Evolutionary conservation across 2,329 filamentous ascomycete genomes (phyloP), one percentile per base, ranked within the genome.

Genomic region (Colletotrichum tropicicola): DNA sequence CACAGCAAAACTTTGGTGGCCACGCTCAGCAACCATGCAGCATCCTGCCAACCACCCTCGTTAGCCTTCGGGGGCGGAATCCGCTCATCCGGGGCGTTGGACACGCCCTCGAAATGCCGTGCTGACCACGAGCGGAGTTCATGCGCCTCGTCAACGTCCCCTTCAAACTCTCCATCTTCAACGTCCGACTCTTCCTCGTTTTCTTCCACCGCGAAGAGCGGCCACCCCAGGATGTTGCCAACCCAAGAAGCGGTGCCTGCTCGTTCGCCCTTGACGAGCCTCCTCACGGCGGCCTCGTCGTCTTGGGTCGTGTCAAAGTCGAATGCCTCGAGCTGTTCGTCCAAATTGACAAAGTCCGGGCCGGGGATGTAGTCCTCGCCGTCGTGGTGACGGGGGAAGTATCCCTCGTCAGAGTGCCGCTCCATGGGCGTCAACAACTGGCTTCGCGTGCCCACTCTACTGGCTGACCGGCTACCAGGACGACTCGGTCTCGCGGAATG

Each of bases 1-100:
- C 76, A 89, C 67, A 89, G 80, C 69, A 89, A 78, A 45, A 89
- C 85, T 71, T 87, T 89, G 25, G 85, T 84, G 10, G 88, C 89
- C 67, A 91, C 87, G 68, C 84, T 89, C 59, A 91, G 75, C 48
- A 92, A 75, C 89, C 89, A 92, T 15, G 88, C 88, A 25, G 88
- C 89, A 74, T 91, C 89, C 62, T 86, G 83, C 89, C 89, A 91
- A 8, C 84, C 85, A 15, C 87, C 87, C 44, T 87, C 83, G 54
- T 90, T 83, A 8, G 81, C 78, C 43, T 82, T 82, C 53, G 79
- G 79, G 9, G 81, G 78, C 30, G 72, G 85, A 72, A 89, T 77
- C 9, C 75, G 75, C 51, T 85, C 83, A 49, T 83, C 79, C 0
- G 79, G 73, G n/a, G 74, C 60, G 28, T 73, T 78, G 3, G 79